Evolutionary conservation across 192 early-diverging fungal genomes (phyloP).

Genomic region (Coemansia sp.): DNA sequence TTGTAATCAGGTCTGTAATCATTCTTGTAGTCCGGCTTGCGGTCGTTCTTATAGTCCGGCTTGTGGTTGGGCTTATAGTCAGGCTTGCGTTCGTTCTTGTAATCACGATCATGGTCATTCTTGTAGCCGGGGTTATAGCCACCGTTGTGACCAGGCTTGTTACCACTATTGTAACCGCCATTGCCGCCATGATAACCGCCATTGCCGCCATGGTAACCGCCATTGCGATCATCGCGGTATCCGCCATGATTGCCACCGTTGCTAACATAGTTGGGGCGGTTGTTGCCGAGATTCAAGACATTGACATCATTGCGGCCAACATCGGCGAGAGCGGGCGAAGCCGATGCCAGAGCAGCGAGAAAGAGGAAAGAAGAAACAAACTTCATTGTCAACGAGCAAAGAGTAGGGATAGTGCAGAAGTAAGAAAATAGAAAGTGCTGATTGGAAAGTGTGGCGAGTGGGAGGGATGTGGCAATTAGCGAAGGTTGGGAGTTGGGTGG

Average conservation of each 20-base stretch:
- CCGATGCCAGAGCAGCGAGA: conserved; percentile 19
- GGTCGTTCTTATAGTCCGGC: not conserved
- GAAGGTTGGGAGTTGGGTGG: too few species aligned
- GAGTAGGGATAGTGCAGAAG: not conserved
- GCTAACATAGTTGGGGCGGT: not conserved
- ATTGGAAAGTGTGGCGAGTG: not conserved
- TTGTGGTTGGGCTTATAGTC: not conserved
- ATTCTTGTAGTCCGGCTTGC: not conserved
- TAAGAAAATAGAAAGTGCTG: not conserved
- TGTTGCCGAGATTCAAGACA: not conserved
- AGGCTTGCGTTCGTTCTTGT: not conserved
- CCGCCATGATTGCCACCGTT: not conserved
- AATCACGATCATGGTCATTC: not conserved
- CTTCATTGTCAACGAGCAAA: conserved; percentile 24
- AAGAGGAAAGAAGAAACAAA: conserved; percentile 24
- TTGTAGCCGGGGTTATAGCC: conserved; percentile 3
- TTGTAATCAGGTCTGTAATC: not conserved
- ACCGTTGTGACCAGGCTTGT: not conserved
- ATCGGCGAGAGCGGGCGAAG: conserved; percentile 11
- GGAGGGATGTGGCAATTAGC: not conserved
- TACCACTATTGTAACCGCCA: not conserved
- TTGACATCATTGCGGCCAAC: not conserved
- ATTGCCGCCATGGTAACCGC: not conserved
- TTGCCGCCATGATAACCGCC: not conserved
- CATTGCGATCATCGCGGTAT: not conserved